Conservation (phyloP, 352 stramenopile genomes). For the Globisporangium heterothallicum region DNA sequence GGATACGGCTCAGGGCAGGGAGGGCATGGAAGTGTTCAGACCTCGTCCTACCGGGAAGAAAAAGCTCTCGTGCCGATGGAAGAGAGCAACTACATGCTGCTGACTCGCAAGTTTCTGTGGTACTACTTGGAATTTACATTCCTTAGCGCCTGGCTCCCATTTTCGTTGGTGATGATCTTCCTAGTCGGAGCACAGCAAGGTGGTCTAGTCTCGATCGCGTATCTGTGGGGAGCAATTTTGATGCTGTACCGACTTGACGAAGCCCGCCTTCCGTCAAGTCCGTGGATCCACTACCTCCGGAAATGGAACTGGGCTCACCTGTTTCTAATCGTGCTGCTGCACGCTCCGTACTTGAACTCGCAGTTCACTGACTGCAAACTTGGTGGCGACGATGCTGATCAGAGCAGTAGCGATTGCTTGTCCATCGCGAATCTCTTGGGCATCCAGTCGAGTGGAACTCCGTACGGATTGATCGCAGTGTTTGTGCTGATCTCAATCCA, state of each 20-base stretch:
- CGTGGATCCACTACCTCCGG: constrained; percentile 69
- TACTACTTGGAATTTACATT: constrained; percentile 66
- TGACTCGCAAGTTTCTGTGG: constrained; percentile 62
- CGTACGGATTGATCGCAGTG: constrained; percentile 66
- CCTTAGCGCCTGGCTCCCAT: constrained; percentile 56
- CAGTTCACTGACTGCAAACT: constrained; percentile 49
- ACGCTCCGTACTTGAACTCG: constrained; percentile 51
- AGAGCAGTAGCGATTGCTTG: constrained; percentile 41
- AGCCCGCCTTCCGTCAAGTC: constrained; percentile 38
- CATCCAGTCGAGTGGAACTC: constrained; percentile 42
- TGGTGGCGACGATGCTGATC: constrained; percentile 15
- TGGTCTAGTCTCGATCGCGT: constrained; percentile 65
- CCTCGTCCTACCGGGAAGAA: constrained; percentile 2
- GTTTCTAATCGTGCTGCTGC: constrained; percentile 72
- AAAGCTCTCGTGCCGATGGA: constrained; percentile 12
- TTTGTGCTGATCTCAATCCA: constrained; percentile 85
- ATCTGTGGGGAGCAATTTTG: constrained; percentile 57
- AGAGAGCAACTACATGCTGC: constrained; percentile 44
- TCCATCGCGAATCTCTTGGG: constrained; percentile 67
- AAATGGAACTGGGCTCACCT: constrained; percentile 83
- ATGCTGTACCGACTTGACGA: constrained; percentile 82
- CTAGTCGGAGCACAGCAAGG: constrained; percentile 64
- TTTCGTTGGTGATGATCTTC: constrained; percentile 70
- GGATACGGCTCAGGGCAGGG: neutral
- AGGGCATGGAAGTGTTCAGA: neutral